Evolutionary conservation across 106 monocot species (phyloP), one percentile per base, ranked within the genome.

Genomic region (Allium sativum): DNA sequence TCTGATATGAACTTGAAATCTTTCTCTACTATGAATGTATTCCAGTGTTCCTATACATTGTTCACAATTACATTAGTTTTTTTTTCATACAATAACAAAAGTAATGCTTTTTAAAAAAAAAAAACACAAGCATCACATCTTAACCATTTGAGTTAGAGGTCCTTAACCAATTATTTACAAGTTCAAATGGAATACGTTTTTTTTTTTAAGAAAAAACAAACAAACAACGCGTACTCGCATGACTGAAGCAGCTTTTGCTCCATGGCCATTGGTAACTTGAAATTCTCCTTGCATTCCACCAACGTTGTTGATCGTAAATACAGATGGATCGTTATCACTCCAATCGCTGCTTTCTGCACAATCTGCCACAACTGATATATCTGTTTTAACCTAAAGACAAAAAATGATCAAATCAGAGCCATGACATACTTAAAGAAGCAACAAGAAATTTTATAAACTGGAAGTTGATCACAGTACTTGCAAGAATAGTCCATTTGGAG

Each of bases 241-340:
- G 7, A 88, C 52, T 15, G 68, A 10, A 0, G 75, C 10, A 19
- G 83, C 83, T 4, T 74, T 74, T 13, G 62, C 17, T 20, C 88
- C 88, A 70, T 81, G 80, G 22, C 80, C 88, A 73, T 84, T 88
- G 3, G 80, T 80, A 42, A 88, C 42, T 42, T 88, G 80, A 55
- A 73, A 83, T 77, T 88, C 83, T 52, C 88, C 88, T 31, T 73
- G 60, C 69, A 81, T 6, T 1, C 13, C n/a, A 7, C 14, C 16
- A 10, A 80, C 44, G 12, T 7, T 78, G 2, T 59, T 78, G 13
- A 83, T 58, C 55, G 42, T 7, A 63, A 88, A 88, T 44, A 84
- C 80, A 0, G 88, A 88, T 0, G 83, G 88, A 59, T 88, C 88
- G 45, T 83, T 74, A 20, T 88, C 51, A 10, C 87, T 77, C 88